phyloP scores from a whole-genome alignment of 179 eudicot species.

The Carnegiea gigantea region DNA sequence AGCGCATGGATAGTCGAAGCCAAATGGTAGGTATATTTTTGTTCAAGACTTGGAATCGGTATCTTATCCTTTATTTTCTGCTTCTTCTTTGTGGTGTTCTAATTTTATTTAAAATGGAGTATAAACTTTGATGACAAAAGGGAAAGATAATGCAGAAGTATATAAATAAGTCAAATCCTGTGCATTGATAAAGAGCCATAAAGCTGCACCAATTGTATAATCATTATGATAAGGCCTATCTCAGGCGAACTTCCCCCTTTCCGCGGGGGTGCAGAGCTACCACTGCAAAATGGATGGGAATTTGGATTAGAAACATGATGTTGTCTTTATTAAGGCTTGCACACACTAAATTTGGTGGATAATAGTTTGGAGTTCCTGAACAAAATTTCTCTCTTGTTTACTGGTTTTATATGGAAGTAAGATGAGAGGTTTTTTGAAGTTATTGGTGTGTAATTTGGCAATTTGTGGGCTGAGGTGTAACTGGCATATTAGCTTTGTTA shows the following conservation, averaged over 20 bases:
- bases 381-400: too few species aligned
- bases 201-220: background rate
- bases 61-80: background rate
- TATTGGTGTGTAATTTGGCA: background rate
- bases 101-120: background rate
- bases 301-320: background rate
- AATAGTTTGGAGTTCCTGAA: too few species aligned
- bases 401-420: too few species aligned
- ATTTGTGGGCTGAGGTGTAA: background rate
- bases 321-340: background rate
- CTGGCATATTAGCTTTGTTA: background rate
- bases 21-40: conserved; percentile 56
- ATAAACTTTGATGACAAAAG: background rate
- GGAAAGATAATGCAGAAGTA: background rate
- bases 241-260: background rate
- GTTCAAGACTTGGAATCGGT: background rate
- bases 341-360: too few species aligned
- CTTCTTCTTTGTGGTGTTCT: background rate
- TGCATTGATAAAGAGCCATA: background rate
- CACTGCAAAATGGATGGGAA: background rate
- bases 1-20: conserved; percentile 92
- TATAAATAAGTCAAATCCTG: background rate
- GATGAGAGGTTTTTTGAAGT: too few species aligned
- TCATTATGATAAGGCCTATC: background rate
- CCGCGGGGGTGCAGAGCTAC: background rate